A percentile compares a stretch with the other conserved stretches of the same genome.
These are phyloP conservation scores for Phanerochaete sordida DNA, from an alignment of 768 basidiomycete species.

Conservation along the genomic window DNA sequence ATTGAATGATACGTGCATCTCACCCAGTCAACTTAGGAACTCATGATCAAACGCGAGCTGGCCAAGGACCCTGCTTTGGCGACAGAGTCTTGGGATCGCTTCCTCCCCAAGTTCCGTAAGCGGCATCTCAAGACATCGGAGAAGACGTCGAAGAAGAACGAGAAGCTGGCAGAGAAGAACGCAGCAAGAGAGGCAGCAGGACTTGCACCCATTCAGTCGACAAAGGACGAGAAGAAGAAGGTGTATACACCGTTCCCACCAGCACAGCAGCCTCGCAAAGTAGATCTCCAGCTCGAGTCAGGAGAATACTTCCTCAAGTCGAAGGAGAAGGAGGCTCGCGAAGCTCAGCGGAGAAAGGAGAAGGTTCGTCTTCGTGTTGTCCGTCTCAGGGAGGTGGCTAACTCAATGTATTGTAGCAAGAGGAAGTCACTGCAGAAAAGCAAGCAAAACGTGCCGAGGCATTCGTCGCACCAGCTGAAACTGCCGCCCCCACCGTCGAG, in stretches of 20 bases:
- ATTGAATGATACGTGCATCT: neutral
- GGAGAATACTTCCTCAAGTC: constrained; percentile 98
- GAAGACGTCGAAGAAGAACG: constrained; percentile 90
- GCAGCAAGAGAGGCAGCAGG: constrained; percentile 69
- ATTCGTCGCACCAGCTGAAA: constrained; percentile 86
- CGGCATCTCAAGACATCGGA: constrained; percentile 90
- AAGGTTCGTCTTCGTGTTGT: constrained; percentile 45
- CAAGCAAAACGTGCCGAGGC: constrained; percentile 81
- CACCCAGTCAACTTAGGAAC: constrained; percentile 52
- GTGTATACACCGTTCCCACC: constrained; percentile 99
- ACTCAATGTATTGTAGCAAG: constrained; percentile 54
- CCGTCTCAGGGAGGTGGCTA: neutral
- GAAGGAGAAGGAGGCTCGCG: constrained; percentile 77
- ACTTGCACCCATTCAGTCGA: constrained; percentile 36
- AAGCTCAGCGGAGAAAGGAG: constrained; percentile 67
- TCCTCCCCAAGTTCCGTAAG: constrained; percentile 94
- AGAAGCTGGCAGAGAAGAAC: constrained; percentile 53
- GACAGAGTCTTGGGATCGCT: constrained; percentile 93
- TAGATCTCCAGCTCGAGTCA: constrained; percentile 92
- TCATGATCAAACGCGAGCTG: constrained; percentile 97
- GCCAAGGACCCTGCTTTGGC: constrained; percentile 97
- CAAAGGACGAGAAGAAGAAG: constrained; percentile 67
- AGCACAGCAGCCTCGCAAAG: constrained; percentile 89
- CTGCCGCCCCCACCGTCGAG: constrained; percentile 66
- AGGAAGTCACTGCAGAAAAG: constrained; percentile 64